phyloP scores from a whole-genome alignment of 805 yeast genomes.

The Hyphopichia homilentoma region DNA sequence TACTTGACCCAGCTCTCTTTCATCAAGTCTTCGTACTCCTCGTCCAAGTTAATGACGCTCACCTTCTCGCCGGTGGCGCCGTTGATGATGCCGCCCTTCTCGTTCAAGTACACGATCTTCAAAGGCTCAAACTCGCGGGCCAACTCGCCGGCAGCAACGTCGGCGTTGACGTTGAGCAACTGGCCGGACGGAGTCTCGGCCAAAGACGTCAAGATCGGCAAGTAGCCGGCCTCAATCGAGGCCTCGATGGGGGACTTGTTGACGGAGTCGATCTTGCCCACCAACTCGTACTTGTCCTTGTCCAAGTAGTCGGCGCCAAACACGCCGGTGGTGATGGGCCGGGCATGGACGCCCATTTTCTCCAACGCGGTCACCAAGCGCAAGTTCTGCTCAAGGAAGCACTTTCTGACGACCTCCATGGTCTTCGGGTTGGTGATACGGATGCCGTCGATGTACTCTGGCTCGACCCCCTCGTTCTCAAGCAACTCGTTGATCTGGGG shows the following conservation, averaged over 20 bases:
- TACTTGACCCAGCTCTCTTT: conserved; percentile 97
- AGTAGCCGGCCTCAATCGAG: conserved; percentile 88
- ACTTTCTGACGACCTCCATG: conserved; percentile 92
- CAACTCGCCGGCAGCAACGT: conserved; percentile 97
- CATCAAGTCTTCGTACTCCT: conserved; percentile 87
- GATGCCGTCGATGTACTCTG: conserved; percentile 94
- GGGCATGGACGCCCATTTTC: conserved; percentile 93
- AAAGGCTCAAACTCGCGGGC: conserved; percentile 96
- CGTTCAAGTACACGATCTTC: conserved; percentile 93
- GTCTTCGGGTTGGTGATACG: conserved; percentile 93
- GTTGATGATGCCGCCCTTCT: conserved; percentile 94
- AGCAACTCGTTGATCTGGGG: conserved; percentile 95
- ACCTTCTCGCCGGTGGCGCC: conserved; percentile 90
- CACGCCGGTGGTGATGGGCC: conserved; percentile 98
- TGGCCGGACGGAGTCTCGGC: conserved; percentile 98
- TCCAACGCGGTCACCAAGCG: conserved; percentile 94
- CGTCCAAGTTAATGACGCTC: conserved; percentile 88
- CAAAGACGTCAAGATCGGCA: conserved; percentile 92
- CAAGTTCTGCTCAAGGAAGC: conserved; percentile 93
- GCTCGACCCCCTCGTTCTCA: conserved; percentile 92
- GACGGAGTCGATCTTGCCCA: conserved; percentile 84
- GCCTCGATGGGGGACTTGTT: conserved; percentile 80
- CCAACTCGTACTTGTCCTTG: conserved; percentile 84
- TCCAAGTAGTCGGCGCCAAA: conserved; percentile 91
- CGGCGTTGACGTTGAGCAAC: conserved; percentile 95